Evolutionary conservation across 495 filamentous ascomycete species (phyloP).

Genomic region (Apiosordaria backusii): DNA sequence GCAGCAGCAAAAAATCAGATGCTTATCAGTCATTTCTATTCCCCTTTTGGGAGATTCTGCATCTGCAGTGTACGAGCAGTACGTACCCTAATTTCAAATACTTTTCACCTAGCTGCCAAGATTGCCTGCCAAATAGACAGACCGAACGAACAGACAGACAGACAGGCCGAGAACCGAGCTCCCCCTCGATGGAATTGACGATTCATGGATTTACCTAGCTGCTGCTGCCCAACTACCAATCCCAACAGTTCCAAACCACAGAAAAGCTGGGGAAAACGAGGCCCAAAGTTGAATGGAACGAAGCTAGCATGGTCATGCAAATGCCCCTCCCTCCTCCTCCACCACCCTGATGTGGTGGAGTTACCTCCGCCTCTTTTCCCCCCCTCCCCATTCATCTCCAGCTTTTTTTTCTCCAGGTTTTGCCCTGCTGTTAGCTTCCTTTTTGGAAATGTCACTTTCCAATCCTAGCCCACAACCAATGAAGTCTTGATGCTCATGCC

Average conservation of each 20-base stretch:
- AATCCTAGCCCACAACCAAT: no score
- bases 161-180: not conserved
- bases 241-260: not conserved
- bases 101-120: no score
- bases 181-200: not conserved
- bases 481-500: no score
- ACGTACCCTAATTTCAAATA: not conserved
- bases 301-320: not conserved
- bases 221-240: not conserved
- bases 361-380: not conserved
- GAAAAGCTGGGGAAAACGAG: not conserved
- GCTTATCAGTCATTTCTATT: not conserved
- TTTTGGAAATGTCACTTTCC: not conserved
- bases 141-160: not conserved
- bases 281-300: no score
- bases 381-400: not conserved
- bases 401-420: not conserved
- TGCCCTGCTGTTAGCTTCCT: not conserved
- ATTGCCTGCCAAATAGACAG: not conserved
- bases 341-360: not conserved
- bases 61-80: no score
- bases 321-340: not conserved
- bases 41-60: not conserved
- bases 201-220: not conserved
- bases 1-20: not conserved